Conservation (phyloP, 257 asterid species). For the Salvia hispanica region DNA sequence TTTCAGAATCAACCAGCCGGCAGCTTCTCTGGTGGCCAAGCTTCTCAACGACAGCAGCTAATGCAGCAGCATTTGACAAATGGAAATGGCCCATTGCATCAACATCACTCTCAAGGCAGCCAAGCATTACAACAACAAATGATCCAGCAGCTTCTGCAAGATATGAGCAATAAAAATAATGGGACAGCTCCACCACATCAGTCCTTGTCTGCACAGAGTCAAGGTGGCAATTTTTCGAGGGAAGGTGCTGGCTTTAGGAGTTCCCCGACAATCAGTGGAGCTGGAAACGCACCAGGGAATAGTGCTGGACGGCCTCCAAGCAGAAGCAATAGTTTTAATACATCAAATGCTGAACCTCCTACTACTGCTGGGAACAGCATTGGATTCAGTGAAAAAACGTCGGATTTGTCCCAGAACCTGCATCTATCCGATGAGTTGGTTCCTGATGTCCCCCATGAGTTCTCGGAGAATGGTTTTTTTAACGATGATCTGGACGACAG, state of each 20-base stretch:
- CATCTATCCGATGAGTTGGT: conserved; percentile 65
- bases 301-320: conserved; percentile 43
- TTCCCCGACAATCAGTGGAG: conserved; percentile 34
- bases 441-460: conserved; percentile 63
- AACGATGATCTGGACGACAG: conserved; percentile 68
- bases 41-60: conserved; percentile 31
- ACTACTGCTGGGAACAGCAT: conserved; percentile 39
- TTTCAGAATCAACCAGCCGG: conserved; percentile 40
- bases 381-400: conserved; percentile 56
- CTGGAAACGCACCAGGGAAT: conserved; percentile 40
- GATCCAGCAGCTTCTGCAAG: conserved; percentile 74
- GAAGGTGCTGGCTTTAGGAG: conserved; percentile 49
- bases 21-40: conserved; percentile 47
- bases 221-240: conserved; percentile 44
- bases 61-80: conserved; percentile 34
- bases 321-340: conserved; percentile 70
- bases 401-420: conserved; percentile 52
- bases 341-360: conserved; percentile 54
- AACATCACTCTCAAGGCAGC: conserved; percentile 51
- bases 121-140: conserved; percentile 72
- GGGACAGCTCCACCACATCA: conserved; percentile 43
- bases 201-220: conserved; percentile 40
- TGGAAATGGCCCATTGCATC: conserved; percentile 42
- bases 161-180: conserved; percentile 50
- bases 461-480: conserved; percentile 69